phyloP scores from a whole-genome alignment of 768 basidiomycete genomes.

The Boletus coccyginus region DNA sequence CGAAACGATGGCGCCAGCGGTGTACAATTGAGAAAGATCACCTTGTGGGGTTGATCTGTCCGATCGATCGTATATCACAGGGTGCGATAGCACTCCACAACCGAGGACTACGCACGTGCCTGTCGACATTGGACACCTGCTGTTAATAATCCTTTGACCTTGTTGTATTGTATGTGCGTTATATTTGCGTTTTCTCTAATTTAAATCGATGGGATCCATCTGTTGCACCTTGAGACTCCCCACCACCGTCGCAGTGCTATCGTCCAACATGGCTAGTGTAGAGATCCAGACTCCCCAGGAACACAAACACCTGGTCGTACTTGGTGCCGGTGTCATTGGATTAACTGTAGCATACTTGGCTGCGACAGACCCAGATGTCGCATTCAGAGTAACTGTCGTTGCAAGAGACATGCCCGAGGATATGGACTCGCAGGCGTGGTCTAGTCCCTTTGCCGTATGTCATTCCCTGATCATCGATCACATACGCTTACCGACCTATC shows the following conservation, averaged over 20 bases:
- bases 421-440: constrained; percentile 42
- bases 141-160: background rate
- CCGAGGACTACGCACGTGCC: background rate
- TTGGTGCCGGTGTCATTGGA: constrained; percentile 41
- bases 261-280: constrained; percentile 10
- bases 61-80: background rate
- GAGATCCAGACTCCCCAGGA: constrained; percentile 1
- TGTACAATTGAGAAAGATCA: constrained; percentile 39
- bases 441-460: constrained; percentile 51
- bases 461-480: background rate
- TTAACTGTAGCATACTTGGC: constrained; percentile 36
- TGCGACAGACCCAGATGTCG: constrained; percentile 17
- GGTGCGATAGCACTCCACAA: background rate
- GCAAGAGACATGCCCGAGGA: constrained; percentile 38
- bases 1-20: constrained; percentile 26
- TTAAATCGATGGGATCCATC: background rate
- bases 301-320: constrained; percentile 27
- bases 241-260: background rate
- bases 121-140: background rate
- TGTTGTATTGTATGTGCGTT: background rate
- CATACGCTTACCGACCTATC: background rate
- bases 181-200: background rate
- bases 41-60: constrained; percentile 37
- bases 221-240: background rate
- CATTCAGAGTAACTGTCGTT: constrained; percentile 27